Evolutionary conservation across 2,329 filamentous ascomycete species (phyloP).

Genomic region (Diaporthe batatas): DNA sequence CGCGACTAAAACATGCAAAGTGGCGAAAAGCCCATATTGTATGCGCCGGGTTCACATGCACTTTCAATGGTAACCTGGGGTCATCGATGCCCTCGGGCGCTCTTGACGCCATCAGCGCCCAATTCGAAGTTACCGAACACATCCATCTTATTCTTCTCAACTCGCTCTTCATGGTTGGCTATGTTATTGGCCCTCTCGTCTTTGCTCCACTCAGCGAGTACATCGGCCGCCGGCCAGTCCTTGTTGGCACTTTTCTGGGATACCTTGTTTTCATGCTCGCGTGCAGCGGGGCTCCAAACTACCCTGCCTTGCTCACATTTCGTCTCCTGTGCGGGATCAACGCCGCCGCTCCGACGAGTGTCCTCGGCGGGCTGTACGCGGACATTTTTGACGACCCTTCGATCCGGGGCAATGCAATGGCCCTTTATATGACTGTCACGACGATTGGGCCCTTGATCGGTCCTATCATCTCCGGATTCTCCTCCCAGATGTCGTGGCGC

Average conservation of each 20-base stretch:
- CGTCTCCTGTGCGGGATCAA: constrained; percentile 22
- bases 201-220: constrained; percentile 27
- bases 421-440: constrained; percentile 19
- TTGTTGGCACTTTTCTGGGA: constrained; percentile 1
- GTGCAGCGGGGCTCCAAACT: background rate
- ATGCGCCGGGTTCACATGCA: background rate
- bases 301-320: background rate
- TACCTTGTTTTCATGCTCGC: constrained; percentile 19
- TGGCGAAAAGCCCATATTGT: constrained; percentile 9
- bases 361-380: constrained; percentile 14
- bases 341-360: constrained; percentile 13
- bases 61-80: constrained; percentile 17
- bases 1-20: background rate
- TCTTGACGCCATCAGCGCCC: constrained; percentile 10
- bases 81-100: constrained; percentile 18
- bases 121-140: constrained; percentile 8
- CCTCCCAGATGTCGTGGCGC: constrained; percentile 18
- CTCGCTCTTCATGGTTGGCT: constrained; percentile 23
- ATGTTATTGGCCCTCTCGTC: constrained; percentile 14
- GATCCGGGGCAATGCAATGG: constrained; percentile 3
- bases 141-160: constrained; percentile 17
- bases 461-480: constrained; percentile 17
- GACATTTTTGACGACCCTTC: constrained; percentile 3
- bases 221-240: constrained; percentile 7
- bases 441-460: constrained; percentile 3